Evolutionary conservation across 345 rosid species (phyloP).

Genomic region (Atalantia buxifolia): DNA sequence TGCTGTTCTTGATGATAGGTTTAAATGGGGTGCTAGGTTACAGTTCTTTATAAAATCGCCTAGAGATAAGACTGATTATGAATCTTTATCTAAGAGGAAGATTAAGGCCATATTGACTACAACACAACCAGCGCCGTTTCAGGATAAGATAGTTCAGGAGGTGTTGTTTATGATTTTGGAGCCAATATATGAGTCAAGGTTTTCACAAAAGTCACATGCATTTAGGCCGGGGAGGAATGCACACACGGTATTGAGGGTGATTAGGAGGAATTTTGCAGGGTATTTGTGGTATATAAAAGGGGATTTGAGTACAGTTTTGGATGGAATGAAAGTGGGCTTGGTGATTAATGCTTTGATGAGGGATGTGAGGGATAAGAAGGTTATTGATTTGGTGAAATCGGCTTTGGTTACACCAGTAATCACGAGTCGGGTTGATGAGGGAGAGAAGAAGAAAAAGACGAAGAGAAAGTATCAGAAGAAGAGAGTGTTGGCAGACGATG

Average conservation of each 20-base stretch:
- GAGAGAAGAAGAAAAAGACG: slow-evolving; percentile 65
- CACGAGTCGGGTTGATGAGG: slow-evolving; percentile 48
- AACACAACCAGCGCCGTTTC: slow-evolving; percentile 85
- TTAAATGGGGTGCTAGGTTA: slow-evolving; percentile 94
- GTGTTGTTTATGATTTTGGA: slow-evolving; percentile 83
- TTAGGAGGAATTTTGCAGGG: slow-evolving; percentile 85
- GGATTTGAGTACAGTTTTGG: slow-evolving; percentile 86
- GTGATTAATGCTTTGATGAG: slow-evolving; percentile 86
- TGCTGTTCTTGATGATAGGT: slow-evolving; percentile 91
- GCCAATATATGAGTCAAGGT: slow-evolving; percentile 80
- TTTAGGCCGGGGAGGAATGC: slow-evolving; percentile 93
- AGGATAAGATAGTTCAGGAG: slow-evolving; percentile 94
- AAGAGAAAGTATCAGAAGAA: slow-evolving; percentile 93
- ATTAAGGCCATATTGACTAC: slow-evolving; percentile 83
- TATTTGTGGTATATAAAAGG: slow-evolving; percentile 91
- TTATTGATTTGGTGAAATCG: slow-evolving; percentile 74
- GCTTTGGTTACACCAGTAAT: slow-evolving; percentile 85
- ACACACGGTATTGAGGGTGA: slow-evolving; percentile 81
- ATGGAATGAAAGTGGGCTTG: slow-evolving; percentile 87
- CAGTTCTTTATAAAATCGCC: slow-evolving; percentile 88
- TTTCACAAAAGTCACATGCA: slow-evolving; percentile 83
- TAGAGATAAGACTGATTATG: slow-evolving; percentile 77
- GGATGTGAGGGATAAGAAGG: slow-evolving; percentile 94
- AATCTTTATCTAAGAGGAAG: slow-evolving; percentile 88
- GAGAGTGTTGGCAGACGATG: slow-evolving; percentile 91